Conservation (phyloP, 202 grass and related monocot genomes). For the Carex arenaria region DNA sequence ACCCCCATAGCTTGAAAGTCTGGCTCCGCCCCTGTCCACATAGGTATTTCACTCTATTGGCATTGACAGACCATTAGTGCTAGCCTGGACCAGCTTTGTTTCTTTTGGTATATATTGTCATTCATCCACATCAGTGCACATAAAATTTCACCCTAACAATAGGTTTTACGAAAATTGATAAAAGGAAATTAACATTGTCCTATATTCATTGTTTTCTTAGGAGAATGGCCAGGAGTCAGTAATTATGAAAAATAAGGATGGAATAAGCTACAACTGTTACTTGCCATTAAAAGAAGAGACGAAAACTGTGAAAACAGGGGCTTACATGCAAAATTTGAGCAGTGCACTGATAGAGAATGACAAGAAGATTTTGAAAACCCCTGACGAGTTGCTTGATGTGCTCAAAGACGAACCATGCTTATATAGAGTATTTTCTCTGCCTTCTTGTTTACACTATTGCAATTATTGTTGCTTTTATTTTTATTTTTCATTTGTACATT, state of each 20-base stretch:
- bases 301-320: conserved; percentile 54
- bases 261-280: conserved; percentile 64
- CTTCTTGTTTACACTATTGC: conserved; percentile 12
- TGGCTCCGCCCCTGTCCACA: neutral
- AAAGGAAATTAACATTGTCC: neutral
- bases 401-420: conserved; percentile 71
- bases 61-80: neutral
- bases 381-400: conserved; percentile 83
- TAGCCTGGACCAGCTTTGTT: neutral
- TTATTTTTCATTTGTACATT: conserved; percentile 9
- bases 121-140: neutral
- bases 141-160: neutral
- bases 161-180: neutral
- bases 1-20: too few relatives aligned
- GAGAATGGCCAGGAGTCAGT: conserved; percentile 69
- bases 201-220: conserved; percentile 36
- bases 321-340: conserved; percentile 71
- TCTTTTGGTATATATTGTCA: neutral
- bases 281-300: conserved; percentile 66
- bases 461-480: neutral
- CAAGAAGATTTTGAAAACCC: conserved; percentile 69
- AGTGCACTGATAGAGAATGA: conserved; percentile 80
- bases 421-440: conserved; percentile 47
- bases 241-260: conserved; percentile 60
- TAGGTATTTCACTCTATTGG: neutral